A percentile compares a stretch with the other conserved stretches of the same genome.
Evolutionary conservation across 2,329 filamentous ascomycete species (phyloP).

Genomic region (Trichothecium sympodiale): DNA sequence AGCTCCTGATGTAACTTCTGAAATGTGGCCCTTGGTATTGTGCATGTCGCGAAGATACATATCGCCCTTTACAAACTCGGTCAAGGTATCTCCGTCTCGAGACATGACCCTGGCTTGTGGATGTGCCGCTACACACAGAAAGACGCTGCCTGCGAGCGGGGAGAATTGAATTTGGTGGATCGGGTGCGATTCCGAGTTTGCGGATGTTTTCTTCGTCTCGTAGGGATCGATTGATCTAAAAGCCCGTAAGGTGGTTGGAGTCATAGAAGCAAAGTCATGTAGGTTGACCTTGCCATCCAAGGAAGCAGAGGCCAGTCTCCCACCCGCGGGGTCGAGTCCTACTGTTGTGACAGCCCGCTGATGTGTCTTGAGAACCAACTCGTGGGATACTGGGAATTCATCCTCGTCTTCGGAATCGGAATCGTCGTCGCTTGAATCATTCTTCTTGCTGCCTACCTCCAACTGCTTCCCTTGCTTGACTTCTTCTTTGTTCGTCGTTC

Average conservation of each 20-base stretch:
- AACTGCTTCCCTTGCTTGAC: slow-evolving; percentile 4
- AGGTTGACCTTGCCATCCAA: slow-evolving; percentile 86
- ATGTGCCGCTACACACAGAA: slow-evolving; percentile 81
- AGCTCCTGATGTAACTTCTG: slow-evolving; percentile 76
- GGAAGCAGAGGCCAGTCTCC: slow-evolving; percentile 78
- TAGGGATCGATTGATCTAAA: slow-evolving; percentile 90
- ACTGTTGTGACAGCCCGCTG: slow-evolving; percentile 76
- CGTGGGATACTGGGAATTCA: slow-evolving; percentile 85
- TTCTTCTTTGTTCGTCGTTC: slow-evolving; percentile 27
- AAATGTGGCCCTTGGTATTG: slow-evolving; percentile 93
- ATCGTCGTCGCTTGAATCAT: slow-evolving; percentile 42
- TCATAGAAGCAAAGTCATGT: slow-evolving; percentile 93
- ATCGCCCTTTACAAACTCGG: slow-evolving; percentile 91
- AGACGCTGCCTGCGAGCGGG: slow-evolving; percentile 63
- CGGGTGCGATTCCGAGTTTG: slow-evolving; percentile 72
- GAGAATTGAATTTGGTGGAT: slow-evolving; percentile 84
- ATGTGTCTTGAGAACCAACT: slow-evolving; percentile 86
- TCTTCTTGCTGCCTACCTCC: slow-evolving; percentile 12
- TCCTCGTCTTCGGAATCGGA: slow-evolving; percentile 64
- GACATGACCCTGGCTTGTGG: slow-evolving; percentile 83
- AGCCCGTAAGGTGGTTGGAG: slow-evolving; percentile 82
- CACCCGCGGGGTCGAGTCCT: slow-evolving; percentile 75
- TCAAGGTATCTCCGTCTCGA: slow-evolving; percentile 75
- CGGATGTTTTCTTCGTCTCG: slow-evolving; percentile 55
- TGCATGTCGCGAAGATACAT: slow-evolving; percentile 98